Base-by-base conservation (phyloP, 2,329 filamentous ascomycete species). In the Aspergillus latus region DNA sequence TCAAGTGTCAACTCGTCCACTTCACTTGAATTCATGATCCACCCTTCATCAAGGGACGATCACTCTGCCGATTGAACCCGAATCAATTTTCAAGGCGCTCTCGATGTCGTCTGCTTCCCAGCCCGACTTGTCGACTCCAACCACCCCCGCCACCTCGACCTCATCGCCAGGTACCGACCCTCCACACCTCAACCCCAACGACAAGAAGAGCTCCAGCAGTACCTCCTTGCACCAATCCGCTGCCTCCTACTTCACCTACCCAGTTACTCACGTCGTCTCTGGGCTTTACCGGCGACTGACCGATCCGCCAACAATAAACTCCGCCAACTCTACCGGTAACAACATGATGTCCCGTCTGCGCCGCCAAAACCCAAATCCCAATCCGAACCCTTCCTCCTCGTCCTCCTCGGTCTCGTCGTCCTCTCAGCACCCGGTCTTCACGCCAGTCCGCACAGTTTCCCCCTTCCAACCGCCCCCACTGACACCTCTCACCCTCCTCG, bases 391-490 rank as follows among this genome's bases (percentile, higher is more conserved):
- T 43, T 54, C 58, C 32, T 61, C 59, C 32, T 63, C 59, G 36
- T 63, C 58, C 40, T 37, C 61, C 65, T 85, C 83, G 28, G 76
- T 80, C 9, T 81, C 83, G 39, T 71, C 72, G 57, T 66, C 69
- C 59, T 63, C 65, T 42, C 66, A 66, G 16, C 59, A 66, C 26
- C 62, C 64, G 44, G 62, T 61, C 78, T 82, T 56, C 65, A 74
- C 66, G 46, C 77, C 77, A 7, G 77, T 79, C 55, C 84, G 89
- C 62, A 85, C 83, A 52, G 82, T 84, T 5, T 92, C 88, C 10
- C 92, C 91, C 1, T 92, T 96, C 72, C 88, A 92, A 64, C 91
- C 92, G 1, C 93, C 93, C 9, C 92, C 92, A 0, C 83, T 97
- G 48, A 92, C 93, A 55, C 90, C 93, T 0, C 76, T 97, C 26